A percentile compares a stretch with the other conserved stretches of the same genome.
These are phyloP conservation scores for Rhizomucor miehei DNA, from an alignment of 371 early-diverging fungal genomes.

Conservation along the genomic window DNA sequence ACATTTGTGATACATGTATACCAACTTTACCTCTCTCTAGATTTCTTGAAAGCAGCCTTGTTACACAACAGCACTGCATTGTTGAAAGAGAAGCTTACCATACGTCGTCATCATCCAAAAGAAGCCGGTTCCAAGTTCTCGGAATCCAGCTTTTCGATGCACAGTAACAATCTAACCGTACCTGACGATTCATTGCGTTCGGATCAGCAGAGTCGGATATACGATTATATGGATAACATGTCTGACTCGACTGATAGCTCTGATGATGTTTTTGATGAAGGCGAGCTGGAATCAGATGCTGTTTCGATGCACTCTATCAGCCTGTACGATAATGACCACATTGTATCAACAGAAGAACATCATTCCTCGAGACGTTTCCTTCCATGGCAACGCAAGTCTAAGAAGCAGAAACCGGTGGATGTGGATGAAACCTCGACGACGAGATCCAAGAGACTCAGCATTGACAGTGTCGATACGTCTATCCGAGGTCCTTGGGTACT, in stretches of 20 bases:
- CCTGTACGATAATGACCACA: slow-evolving; percentile 4
- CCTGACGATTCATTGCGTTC: slow-evolving; percentile 3
- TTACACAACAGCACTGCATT: slow-evolving; percentile 42
- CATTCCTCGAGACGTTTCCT: slow-evolving; percentile 10
- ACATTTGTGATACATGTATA: not conserved
- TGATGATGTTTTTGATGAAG: slow-evolving; percentile 11
- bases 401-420: slow-evolving; percentile 15
- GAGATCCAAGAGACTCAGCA: slow-evolving; percentile 9
- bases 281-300: slow-evolving; percentile 15
- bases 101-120: slow-evolving; percentile 38
- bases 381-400: slow-evolving; percentile 14
- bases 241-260: slow-evolving; percentile 16
- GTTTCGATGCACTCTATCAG: slow-evolving; percentile 17
- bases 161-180: slow-evolving; percentile 5
- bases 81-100: slow-evolving; percentile 41
- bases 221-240: slow-evolving; percentile 8
- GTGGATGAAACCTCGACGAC: not conserved
- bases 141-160: slow-evolving; percentile 13
- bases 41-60: slow-evolving; percentile 45
- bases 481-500: slow-evolving; percentile 4
- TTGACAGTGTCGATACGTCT: slow-evolving; percentile 10
- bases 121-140: not conserved
- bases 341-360: not conserved
- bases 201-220: not conserved
- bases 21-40: slow-evolving; percentile 7